phyloP scores from a whole-genome alignment of 805 yeast species.

The Barnettozyma siamensis region DNA sequence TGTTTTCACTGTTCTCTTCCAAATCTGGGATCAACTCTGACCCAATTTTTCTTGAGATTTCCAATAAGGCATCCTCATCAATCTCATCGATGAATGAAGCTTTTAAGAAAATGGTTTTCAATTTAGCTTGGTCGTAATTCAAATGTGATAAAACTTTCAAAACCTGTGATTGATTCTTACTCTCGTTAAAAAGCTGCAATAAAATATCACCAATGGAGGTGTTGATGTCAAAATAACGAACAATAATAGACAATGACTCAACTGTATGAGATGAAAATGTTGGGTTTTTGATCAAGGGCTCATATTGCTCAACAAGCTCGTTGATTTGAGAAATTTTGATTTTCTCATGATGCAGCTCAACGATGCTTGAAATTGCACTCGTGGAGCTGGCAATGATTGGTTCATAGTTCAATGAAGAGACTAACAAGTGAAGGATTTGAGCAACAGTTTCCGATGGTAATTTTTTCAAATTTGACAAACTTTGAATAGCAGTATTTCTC shows the following conservation, averaged over 20 bases:
- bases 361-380: constrained; percentile 22
- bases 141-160: constrained; percentile 20
- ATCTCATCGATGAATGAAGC: constrained; percentile 22
- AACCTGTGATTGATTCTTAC: constrained; percentile 19
- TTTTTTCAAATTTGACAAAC: constrained; percentile 25
- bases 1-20: constrained; percentile 15
- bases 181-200: constrained; percentile 13
- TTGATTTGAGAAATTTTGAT: constrained; percentile 10
- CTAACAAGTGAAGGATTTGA: constrained; percentile 27
- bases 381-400: constrained; percentile 29
- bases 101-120: constrained; percentile 17
- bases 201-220: constrained; percentile 18
- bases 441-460: constrained; percentile 23
- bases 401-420: constrained; percentile 30
- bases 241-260: constrained; percentile 20
- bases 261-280: constrained; percentile 15
- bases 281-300: constrained; percentile 8
- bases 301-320: constrained; percentile 12
- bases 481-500: constrained; percentile 31
- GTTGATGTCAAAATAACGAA: constrained; percentile 17
- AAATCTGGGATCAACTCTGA: constrained; percentile 22
- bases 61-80: constrained; percentile 23
- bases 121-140: constrained; percentile 12
- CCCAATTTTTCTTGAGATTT: constrained; percentile 22
- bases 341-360: constrained; percentile 13